phyloP scores from a whole-genome alignment of 2,329 filamentous ascomycete species.

The Alternaria infectoria region DNA sequence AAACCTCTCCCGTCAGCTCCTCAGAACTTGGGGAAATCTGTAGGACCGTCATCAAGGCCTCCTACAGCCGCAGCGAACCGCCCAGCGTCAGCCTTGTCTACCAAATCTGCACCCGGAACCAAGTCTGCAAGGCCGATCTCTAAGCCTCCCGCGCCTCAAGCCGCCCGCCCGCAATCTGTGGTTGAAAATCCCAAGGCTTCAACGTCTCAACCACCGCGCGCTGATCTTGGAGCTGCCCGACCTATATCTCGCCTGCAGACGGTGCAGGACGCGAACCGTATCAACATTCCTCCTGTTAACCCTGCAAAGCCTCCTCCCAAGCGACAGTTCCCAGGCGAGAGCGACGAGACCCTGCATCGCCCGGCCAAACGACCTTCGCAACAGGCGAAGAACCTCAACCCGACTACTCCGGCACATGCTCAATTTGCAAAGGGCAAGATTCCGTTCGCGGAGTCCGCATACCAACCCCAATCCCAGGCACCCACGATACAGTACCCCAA shows the following conservation, averaged over 20 bases:
- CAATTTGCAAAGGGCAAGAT: slow-evolving; percentile 85
- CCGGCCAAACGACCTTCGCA: slow-evolving; percentile 45
- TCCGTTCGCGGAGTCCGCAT: slow-evolving; percentile 77
- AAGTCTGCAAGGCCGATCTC: slow-evolving; percentile 29
- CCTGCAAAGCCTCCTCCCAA: slow-evolving; percentile 76
- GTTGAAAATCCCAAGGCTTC: slow-evolving; percentile 70
- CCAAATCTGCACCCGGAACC: slow-evolving; percentile 25
- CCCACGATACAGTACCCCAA: slow-evolving; percentile 80
- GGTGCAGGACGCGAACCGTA: slow-evolving; percentile 66
- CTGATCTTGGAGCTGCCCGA: slow-evolving; percentile 58
- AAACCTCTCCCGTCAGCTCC: slow-evolving; percentile 34
- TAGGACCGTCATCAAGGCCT: slow-evolving; percentile 63
- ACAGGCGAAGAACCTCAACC: slow-evolving; percentile 54
- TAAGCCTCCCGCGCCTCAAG: slow-evolving; percentile 34
- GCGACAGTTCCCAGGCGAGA: slow-evolving; percentile 75
- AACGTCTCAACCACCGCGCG: slow-evolving; percentile 49
- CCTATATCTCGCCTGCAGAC: slow-evolving; percentile 67
- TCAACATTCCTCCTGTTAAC: slow-evolving; percentile 61
- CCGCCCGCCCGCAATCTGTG: slow-evolving; percentile 52
- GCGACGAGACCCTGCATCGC: slow-evolving; percentile 62
- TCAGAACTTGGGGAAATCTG: slow-evolving; percentile 28
- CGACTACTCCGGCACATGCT: slow-evolving; percentile 64
- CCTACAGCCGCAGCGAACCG: slow-evolving; percentile 40
- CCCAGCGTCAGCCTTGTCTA: slow-evolving; percentile 39
- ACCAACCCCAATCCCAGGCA: slow-evolving; percentile 55